These are phyloP conservation scores for Lachnellula cervina DNA, from an alignment of 2,329 filamentous ascomycete genomes.

Conservation along the genomic window DNA sequence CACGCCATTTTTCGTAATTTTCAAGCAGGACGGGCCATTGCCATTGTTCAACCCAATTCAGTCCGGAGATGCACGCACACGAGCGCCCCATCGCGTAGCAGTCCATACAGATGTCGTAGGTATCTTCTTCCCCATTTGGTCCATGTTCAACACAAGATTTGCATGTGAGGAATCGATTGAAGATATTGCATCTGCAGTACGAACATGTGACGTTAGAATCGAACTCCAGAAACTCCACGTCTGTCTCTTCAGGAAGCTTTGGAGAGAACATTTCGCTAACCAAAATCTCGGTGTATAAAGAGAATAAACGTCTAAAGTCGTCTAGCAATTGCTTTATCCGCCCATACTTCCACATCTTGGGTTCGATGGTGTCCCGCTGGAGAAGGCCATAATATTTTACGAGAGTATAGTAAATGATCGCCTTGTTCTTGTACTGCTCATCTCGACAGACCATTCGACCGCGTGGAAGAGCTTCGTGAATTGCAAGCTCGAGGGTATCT, in stretches of 20 bases:
- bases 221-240: slow-evolving; percentile 72
- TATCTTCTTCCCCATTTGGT: slow-evolving; percentile 70
- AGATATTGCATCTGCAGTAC: slow-evolving; percentile 93
- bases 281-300: slow-evolving; percentile 71
- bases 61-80: slow-evolving; percentile 78
- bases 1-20: slow-evolving; percentile 79
- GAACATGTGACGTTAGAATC: slow-evolving; percentile 93
- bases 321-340: slow-evolving; percentile 65
- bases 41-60: slow-evolving; percentile 93
- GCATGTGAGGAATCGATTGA: slow-evolving; percentile 94
- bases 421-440: slow-evolving; percentile 98
- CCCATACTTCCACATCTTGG: slow-evolving; percentile 36
- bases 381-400: slow-evolving; percentile 69
- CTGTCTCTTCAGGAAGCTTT: slow-evolving; percentile 55
- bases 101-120: slow-evolving; percentile 96
- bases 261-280: slow-evolving; percentile 80
- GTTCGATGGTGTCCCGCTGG: slow-evolving; percentile 43
- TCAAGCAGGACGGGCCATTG: slow-evolving; percentile 71
- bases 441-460: slow-evolving; percentile 90
- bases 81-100: slow-evolving; percentile 97
- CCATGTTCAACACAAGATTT: slow-evolving; percentile 69
- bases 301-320: slow-evolving; percentile 79
- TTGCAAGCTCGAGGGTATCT: slow-evolving; percentile 80
- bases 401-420: slow-evolving; percentile 85
- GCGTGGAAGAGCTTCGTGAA: slow-evolving; percentile 82